Evolutionary conservation across 495 filamentous ascomycete species (phyloP).

Genomic region (Aspergillus sclerotiicarbonarius): DNA sequence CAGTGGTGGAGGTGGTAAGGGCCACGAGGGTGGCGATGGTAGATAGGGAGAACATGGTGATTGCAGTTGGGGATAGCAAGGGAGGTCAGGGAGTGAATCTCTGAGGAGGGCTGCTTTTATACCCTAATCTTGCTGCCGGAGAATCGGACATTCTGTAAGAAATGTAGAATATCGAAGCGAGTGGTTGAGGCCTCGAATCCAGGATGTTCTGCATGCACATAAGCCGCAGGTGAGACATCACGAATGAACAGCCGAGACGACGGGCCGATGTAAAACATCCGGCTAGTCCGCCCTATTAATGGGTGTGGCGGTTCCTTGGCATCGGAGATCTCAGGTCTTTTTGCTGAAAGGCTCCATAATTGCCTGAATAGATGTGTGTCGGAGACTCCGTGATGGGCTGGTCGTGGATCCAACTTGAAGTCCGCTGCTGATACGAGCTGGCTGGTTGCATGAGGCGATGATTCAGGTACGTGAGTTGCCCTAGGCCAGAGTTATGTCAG

Average conservation of each 20-base stretch:
- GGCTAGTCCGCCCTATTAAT: background rate
- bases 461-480: no score
- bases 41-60: background rate
- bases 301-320: background rate
- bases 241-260: background rate
- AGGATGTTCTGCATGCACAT: background rate
- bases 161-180: background rate
- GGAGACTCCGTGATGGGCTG: background rate
- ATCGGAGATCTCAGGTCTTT: background rate
- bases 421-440: no score
- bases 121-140: no score
- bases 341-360: background rate
- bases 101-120: no score
- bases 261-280: background rate
- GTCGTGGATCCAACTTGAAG: background rate
- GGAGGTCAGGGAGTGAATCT: no score
- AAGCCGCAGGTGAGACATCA: background rate
- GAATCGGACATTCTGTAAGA: background rate
- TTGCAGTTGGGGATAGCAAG: no score
- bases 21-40: slow-evolving; percentile 1
- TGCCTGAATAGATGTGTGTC: background rate
- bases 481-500: no score
- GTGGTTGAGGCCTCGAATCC: background rate
- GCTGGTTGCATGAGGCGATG: no score
- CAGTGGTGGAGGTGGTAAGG: slow-evolving; percentile 9